phyloP scores from a whole-genome alignment of 495 filamentous ascomycete species.

The Penicillium coffeae region DNA sequence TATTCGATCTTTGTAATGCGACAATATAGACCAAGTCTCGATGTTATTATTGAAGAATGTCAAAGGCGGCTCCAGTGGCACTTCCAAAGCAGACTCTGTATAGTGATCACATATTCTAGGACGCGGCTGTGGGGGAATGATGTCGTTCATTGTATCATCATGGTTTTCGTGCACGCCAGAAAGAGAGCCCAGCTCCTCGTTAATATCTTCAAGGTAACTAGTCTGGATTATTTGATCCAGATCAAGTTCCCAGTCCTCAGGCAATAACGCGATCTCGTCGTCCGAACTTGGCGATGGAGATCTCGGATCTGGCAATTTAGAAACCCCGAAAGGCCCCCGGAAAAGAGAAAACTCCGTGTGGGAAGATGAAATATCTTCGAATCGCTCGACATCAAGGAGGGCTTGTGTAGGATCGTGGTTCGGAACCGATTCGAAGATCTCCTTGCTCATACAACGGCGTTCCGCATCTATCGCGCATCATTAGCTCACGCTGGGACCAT shows the following conservation, averaged over 20 bases:
- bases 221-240: neutral
- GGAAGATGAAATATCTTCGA: neutral
- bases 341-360: conserved; percentile 4
- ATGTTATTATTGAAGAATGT: neutral
- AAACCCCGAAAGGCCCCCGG: conserved; percentile 18
- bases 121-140: neutral
- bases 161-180: neutral
- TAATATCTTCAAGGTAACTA: too few species aligned
- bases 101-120: neutral
- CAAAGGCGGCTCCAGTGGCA: neutral
- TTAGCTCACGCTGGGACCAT: neutral
- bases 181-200: neutral
- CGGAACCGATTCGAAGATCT: conserved; percentile 1
- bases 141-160: neutral
- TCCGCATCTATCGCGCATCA: conserved; percentile 10
- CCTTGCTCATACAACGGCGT: conserved; percentile 13
- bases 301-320: neutral
- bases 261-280: neutral
- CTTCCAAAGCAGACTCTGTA: neutral
- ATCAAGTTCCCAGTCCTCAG: conserved; percentile 5
- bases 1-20: conserved; percentile 18
- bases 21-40: conserved; percentile 17
- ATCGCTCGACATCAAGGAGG: conserved; percentile 12
- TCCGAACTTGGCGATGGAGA: too few species aligned
- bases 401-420: conserved; percentile 5